Evolutionary conservation across 2,329 filamentous ascomycete genomes (phyloP), one percentile per base, ranked within the genome.

Genomic region (Beauveria scarabaeidicola): DNA sequence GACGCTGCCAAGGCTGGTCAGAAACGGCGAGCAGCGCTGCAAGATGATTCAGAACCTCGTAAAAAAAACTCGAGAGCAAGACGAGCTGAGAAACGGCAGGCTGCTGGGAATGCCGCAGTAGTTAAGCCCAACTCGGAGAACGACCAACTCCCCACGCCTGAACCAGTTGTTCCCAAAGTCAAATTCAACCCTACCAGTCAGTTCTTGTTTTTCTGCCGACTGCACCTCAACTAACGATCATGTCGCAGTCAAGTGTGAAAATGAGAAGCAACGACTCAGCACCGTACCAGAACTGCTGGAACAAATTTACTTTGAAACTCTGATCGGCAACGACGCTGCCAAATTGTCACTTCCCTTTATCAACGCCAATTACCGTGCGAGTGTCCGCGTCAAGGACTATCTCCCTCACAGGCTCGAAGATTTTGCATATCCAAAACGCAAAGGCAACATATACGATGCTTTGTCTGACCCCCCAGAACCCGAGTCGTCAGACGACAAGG

Each of bases 361-460:
- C 60, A 91, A 92, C 67, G 75, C 81, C 60, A 88, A 84, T 46
- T 91, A 91, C 69, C 83, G 84, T 51, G 77, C 84, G 23, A 78
- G 81, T 38, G 86, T 90, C 40, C 86, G 90, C n/a, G 86, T 96
- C 1, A 81, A 96, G 40, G 90, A 96, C 73, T 97, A 89, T 70
- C 83, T 81, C 61, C 93, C 93, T 0, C 73, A 78, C 2, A 78
- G 78, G 1, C 74, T 97, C 1, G 81, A 85, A 63, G 83, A 93
- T 61, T 97, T 97, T 69, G 77, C 88, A 3, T 72, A 70, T 32
- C 76, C 77, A 58, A 75, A 73, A 44, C 75, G 75, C 61, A 64
- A 63, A 23, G 56, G 53, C 3, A 73, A 70, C 21, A 79, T 85
- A 29, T 80, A 74, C 53, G 79, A 82, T 40, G 64, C 74, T 0